These are phyloP conservation scores for Botrytis hyacinthi DNA, from an alignment of 2,329 filamentous ascomycete genomes.

Conservation along the genomic window DNA sequence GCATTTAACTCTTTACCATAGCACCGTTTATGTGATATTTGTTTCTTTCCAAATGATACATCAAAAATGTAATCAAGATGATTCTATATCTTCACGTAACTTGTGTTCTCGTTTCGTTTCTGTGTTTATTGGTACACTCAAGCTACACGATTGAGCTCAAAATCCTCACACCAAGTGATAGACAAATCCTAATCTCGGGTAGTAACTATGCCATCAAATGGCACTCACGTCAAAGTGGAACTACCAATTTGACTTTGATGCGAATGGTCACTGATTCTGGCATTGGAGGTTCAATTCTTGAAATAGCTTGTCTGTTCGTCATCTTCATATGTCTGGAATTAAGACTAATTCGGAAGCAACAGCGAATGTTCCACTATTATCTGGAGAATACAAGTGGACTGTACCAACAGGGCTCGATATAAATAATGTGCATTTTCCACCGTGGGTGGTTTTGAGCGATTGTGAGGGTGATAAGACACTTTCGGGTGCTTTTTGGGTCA, in stretches of 20 bases:
- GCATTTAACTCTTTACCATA: not conserved
- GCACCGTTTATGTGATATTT: not conserved
- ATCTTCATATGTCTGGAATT: not conserved
- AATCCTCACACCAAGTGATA: not conserved
- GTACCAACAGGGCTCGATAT: conserved; percentile 13
- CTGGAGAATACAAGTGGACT: conserved; percentile 1
- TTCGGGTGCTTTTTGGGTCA: conserved; percentile 18
- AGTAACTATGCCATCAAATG: not conserved
- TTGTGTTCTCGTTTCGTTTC: not conserved
- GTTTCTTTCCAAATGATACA: not conserved
- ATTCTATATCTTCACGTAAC: not conserved
- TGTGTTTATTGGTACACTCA: not conserved
- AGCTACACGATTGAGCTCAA: not conserved
- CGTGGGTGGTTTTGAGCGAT: conserved; percentile 10
- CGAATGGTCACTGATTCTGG: not conserved
- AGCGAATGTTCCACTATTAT: conserved; percentile 9
- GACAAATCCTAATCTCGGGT: conserved; percentile 11
- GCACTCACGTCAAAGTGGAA: not conserved
- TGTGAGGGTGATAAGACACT: not conserved
- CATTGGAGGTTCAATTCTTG: not conserved
- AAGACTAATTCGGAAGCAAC: not conserved
- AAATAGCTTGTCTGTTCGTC: conserved; percentile 16
- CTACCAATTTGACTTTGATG: conserved; percentile 3
- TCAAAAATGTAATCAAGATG: not conserved
- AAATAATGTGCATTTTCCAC: conserved; percentile 16